These are phyloP conservation scores for Agapanthus africanus DNA, from an alignment of 106 monocot genomes.

Conservation along the genomic window DNA sequence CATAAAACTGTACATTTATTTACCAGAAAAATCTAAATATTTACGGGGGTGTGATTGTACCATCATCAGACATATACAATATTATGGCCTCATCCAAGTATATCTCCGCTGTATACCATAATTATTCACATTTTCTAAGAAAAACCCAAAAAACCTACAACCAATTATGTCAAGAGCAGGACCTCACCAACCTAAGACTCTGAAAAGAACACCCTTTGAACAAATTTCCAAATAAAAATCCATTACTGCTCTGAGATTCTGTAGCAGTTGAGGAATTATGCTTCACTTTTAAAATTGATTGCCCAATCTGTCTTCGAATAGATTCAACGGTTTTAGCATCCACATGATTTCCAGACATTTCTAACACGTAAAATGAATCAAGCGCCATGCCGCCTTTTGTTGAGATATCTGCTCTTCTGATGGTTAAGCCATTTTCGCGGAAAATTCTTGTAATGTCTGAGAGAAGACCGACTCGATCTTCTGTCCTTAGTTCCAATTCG, in stretches of 20 bases:
- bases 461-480: slow-evolving; percentile 47
- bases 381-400: neutral
- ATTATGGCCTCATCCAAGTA: neutral
- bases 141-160: neutral
- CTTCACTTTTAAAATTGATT: slow-evolving; percentile 33
- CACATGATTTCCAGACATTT: slow-evolving; percentile 18
- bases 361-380: slow-evolving; percentile 22
- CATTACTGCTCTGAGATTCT: neutral
- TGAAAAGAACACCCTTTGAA: slow-evolving; percentile 40
- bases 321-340: slow-evolving; percentile 9
- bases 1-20: too few relatives aligned
- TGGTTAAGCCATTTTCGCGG: slow-evolving; percentile 46
- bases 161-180: slow-evolving; percentile 24
- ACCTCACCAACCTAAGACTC: slow-evolving; percentile 30
- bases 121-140: neutral
- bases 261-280: slow-evolving; percentile 4
- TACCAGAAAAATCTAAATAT: too few relatives aligned
- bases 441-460: slow-evolving; percentile 47
- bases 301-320: slow-evolving; percentile 13
- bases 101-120: neutral
- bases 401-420: slow-evolving; percentile 42
- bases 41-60: neutral
- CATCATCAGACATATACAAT: neutral
- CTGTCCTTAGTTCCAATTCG: slow-evolving; percentile 32
- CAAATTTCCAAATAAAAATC: slow-evolving; percentile 31